phyloP scores from a whole-genome alignment of 179 eudicot species.

The Drosera spatulata region DNA sequence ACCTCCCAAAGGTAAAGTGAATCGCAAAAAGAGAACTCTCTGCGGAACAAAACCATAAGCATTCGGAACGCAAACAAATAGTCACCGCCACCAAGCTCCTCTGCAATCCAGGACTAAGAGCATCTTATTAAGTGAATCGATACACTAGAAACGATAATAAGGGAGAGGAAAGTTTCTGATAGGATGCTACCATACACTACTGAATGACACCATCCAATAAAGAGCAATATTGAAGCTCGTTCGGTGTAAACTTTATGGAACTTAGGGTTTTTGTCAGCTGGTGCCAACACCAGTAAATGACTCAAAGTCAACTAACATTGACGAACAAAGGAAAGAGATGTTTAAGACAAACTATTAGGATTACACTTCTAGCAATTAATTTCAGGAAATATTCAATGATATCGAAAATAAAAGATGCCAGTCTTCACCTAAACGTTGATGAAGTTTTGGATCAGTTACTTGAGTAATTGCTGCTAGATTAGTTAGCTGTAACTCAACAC shows the following conservation, averaged over 20 bases:
- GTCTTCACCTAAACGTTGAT: constrained; percentile 79
- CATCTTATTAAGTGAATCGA: background rate
- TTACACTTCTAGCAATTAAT: too few relatives aligned
- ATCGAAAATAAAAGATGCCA: background rate
- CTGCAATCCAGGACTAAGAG: constrained; percentile 37
- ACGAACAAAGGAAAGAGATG: too few relatives aligned
- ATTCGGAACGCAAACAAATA: constrained; percentile 92
- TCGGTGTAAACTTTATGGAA: too few relatives aligned
- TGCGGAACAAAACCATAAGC: constrained; percentile 99
- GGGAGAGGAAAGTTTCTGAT: too few relatives aligned
- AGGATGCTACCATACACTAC: too few relatives aligned
- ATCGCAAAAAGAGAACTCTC: constrained; percentile 93
- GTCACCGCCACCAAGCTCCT: constrained; percentile 88
- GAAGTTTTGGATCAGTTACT: constrained; percentile 95
- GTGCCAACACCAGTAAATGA: too few relatives aligned
- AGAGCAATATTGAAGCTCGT: too few relatives aligned
- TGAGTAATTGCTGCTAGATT: constrained; percentile 82
- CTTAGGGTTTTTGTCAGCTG: too few relatives aligned
- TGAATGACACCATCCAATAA: too few relatives aligned
- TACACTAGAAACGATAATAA: background rate
- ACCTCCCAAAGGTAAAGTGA: constrained; percentile 99
- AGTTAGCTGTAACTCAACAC: constrained; percentile 83
- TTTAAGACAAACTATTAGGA: too few relatives aligned
- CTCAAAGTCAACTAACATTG: too few relatives aligned
- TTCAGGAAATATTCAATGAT: background rate